Evolutionary conservation across 805 yeast species (phyloP), one percentile per base, ranked within the genome.

Genomic region (Starmerella roubikii): DNA sequence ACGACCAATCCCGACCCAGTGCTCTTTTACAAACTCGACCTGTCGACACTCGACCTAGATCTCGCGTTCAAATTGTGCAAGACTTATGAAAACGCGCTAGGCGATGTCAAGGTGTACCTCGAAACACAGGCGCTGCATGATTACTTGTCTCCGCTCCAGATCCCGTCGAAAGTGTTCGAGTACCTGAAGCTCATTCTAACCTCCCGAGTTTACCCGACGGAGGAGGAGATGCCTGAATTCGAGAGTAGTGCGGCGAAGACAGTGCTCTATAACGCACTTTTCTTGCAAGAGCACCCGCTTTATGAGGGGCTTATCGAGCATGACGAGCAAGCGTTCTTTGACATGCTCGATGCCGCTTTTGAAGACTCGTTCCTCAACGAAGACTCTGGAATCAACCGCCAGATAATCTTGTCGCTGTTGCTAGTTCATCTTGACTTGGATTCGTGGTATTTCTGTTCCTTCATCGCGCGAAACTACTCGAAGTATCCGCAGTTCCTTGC

Each of bases 401-500:
- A 88, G 55, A 78, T 77, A 48, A 70, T 88, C 12, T 60, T 83
- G 17, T 88, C 83, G 44, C 23, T 33, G 8, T 71, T 82, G 3
- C 57, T 88, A 17, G 54, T 82, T 13, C 25, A 34, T 13, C 81
- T 30, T 3, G 13, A 24, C 3, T 18, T 25, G 3, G 70, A 48
- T 64, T 45, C 57, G 30, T 24, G 17, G 29, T 56, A 63, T 36
- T 55, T 82, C 35, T 67, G 82, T 2, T 70, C 83, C 3, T 91
- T 88, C 52, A 57, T 88, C 25, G 81, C 88, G 0, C 59, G 88
- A 41, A 86, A 81, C 53, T 74, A 77, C 45, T 78, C 95, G 2
- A 91, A 88, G 54, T 88, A 80, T 55, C 66, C 72, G 11, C 98
- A 88, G 57, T 86, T 82, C 45, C 67, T 88, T 10, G 66, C 83